Evolutionary conservation across 106 monocot species (phyloP), one percentile per base, ranked within the genome.

Genomic region (Dactylorhiza incarnata): DNA sequence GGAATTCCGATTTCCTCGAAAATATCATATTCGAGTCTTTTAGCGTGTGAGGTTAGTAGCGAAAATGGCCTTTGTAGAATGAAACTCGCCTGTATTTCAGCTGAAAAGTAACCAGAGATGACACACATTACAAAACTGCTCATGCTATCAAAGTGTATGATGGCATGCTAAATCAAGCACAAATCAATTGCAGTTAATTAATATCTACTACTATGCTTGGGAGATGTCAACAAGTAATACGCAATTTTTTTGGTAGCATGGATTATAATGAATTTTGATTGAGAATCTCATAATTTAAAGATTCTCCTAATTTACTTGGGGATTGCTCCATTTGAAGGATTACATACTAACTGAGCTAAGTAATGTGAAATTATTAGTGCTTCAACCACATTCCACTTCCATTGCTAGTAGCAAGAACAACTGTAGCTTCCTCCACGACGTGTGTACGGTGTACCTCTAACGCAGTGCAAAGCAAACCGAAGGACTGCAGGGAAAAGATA

Each of bases 1-100:
- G 87, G 89, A 52, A 92, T 74, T 20, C 87, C 92, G 24, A 92
- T 83, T 85, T 92, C 92, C 46, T 82, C 86, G 20, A 84, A 83
- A 62, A 92, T 92, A 72, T 92, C 89, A 87, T 83, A 81, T 62
- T 85, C 83, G 11, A 92, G 62, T 70, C 80, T 87, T 48, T 50
- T 69, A 16, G 37, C 79, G 50, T 85, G 24, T 44, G 77, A 52
- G 74, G 66, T 68, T 52, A 92, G 78, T 6, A 79, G 15, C 6
- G 84, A 78, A 45, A 85, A 45, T 68, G 92, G 75, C 69, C 82
- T 83, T 56, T 83, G 73, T 63, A 87, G 49, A 62, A 81, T 71
- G 79, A 92, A 89, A 72, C 85, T 78, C 25, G 87, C 87, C 47
- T 89, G 82, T 76, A 92, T 85, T 72, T 87, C 74, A 85, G 92